Conservation (phyloP, 331 rosid genomes). For the Acacia concinna region DNA sequence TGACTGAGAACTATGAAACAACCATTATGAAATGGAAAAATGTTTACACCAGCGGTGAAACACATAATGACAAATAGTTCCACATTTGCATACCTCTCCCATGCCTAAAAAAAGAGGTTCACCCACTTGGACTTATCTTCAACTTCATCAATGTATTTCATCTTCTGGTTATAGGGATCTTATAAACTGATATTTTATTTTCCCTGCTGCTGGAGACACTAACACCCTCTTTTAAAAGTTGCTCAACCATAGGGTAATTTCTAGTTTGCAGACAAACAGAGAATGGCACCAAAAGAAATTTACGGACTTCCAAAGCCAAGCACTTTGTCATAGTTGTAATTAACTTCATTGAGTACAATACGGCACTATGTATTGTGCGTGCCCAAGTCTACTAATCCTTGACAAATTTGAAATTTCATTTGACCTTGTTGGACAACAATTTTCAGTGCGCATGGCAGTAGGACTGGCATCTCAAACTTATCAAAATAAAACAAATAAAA, state of each 20-base stretch:
- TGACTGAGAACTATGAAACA: not conserved
- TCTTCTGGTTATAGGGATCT: not conserved
- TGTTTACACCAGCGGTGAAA: not conserved
- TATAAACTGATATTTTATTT: not conserved
- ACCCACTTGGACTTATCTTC: not conserved
- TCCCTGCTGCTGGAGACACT: not conserved
- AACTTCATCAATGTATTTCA: not conserved
- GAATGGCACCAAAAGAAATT: not conserved
- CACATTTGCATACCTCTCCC: not conserved
- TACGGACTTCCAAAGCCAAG: slow-evolving; percentile 2
- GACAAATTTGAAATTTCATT: not conserved
- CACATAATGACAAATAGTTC: not conserved
- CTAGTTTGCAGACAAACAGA: not conserved
- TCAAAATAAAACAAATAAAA: slow-evolving; percentile 12
- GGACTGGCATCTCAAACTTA: slow-evolving; percentile 20
- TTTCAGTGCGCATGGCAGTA: not conserved
- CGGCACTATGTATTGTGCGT: not conserved
- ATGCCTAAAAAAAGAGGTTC: not conserved
- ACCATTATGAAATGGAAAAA: not conserved
- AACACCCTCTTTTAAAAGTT: not conserved
- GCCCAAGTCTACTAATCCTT: not conserved
- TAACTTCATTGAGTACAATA: not conserved
- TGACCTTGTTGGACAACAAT: not conserved
- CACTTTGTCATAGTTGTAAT: not conserved
- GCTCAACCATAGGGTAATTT: not conserved